A percentile compares a stretch with the other conserved stretches of the same genome.
Conservation (phyloP, 768 basidiomycete species). For the Lanmaoa pseudosensibilis region DNA sequence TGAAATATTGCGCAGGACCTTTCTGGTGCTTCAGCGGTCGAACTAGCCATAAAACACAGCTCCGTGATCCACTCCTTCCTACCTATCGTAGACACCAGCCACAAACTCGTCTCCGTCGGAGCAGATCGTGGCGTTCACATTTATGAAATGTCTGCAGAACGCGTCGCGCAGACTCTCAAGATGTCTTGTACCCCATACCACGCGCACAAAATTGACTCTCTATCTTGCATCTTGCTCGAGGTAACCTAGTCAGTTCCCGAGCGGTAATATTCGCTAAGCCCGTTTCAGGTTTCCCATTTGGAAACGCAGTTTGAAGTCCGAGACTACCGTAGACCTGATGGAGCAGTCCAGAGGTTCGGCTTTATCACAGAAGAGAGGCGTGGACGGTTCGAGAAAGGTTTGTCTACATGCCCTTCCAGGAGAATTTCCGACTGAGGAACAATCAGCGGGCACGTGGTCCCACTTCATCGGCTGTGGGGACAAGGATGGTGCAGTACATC, state of each 20-base stretch:
- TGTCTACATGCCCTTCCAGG: slow-evolving; percentile 3
- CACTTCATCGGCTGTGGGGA: slow-evolving; percentile 46
- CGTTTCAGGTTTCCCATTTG: slow-evolving; percentile 44
- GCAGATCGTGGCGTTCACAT: slow-evolving; percentile 47
- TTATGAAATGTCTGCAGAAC: slow-evolving; percentile 49
- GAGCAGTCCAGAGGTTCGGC: slow-evolving; percentile 45
- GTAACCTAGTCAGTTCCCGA: slow-evolving; percentile 26
- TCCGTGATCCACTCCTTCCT: slow-evolving; percentile 46
- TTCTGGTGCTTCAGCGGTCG: slow-evolving; percentile 30
- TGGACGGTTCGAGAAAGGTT: slow-evolving; percentile 49
- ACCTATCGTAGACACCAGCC: slow-evolving; percentile 43
- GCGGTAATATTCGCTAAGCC: background rate
- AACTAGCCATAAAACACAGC: slow-evolving; percentile 43
- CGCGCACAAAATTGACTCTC: slow-evolving; percentile 37
- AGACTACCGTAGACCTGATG: slow-evolving; percentile 41
- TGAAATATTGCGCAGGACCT: slow-evolving; percentile 43
- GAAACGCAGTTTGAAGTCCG: slow-evolving; percentile 55
- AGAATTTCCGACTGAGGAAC: slow-evolving; percentile 17
- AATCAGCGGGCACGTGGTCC: slow-evolving; percentile 30
- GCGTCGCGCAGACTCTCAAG: slow-evolving; percentile 41
- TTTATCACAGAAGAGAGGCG: slow-evolving; percentile 37
- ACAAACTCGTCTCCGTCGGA: slow-evolving; percentile 47
- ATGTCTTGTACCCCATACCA: slow-evolving; percentile 46
- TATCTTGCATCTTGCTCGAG: slow-evolving; percentile 46
- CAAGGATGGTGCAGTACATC: slow-evolving; percentile 39